These are phyloP conservation scores for Penicillium sp. DNA, from an alignment of 2,329 filamentous ascomycete genomes.

Conservation along the genomic window DNA sequence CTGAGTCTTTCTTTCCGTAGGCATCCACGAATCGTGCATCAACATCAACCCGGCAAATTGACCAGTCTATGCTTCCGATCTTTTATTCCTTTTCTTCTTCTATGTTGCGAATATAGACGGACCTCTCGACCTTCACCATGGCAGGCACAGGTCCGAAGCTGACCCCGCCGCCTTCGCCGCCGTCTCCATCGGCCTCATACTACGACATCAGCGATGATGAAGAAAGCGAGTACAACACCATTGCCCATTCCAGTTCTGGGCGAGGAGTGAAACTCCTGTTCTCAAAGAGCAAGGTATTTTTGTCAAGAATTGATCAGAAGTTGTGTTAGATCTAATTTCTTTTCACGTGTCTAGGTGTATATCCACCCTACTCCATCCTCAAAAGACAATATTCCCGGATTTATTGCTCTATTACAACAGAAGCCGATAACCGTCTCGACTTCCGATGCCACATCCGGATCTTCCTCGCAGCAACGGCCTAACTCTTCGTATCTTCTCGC, in stretches of 20 bases:
- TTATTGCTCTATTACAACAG: slow-evolving; percentile 88
- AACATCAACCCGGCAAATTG: neutral
- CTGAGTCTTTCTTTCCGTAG: slow-evolving; percentile 2
- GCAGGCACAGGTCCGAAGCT: slow-evolving; percentile 28
- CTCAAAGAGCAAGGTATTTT: slow-evolving; percentile 84
- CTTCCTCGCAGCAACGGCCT: slow-evolving; percentile 39
- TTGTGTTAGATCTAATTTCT: neutral
- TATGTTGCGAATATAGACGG: neutral
- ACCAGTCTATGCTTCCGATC: neutral
- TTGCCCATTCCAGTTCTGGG: slow-evolving; percentile 72
- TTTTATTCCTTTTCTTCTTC: neutral
- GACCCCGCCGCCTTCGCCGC: slow-evolving; percentile 40
- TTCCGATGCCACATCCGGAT: slow-evolving; percentile 38
- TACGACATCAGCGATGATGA: slow-evolving; percentile 97
- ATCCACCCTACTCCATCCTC: slow-evolving; percentile 89
- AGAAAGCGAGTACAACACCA: slow-evolving; percentile 90
- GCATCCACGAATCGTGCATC: slow-evolving; percentile 7
- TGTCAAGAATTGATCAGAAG: neutral
- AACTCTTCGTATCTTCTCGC: slow-evolving; percentile 73
- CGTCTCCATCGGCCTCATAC: slow-evolving; percentile 81
- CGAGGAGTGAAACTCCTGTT: slow-evolving; percentile 89
- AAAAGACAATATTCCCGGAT: slow-evolving; percentile 94
- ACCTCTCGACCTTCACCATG: slow-evolving; percentile 20
- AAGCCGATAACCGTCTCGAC: slow-evolving; percentile 51
- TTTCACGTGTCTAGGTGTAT: slow-evolving; percentile 61